A percentile compares a stretch with the other conserved stretches of the same genome.
These are phyloP conservation scores for Candida qinlingensis DNA, from an alignment of 805 yeast genomes.

Conservation along the genomic window DNA sequence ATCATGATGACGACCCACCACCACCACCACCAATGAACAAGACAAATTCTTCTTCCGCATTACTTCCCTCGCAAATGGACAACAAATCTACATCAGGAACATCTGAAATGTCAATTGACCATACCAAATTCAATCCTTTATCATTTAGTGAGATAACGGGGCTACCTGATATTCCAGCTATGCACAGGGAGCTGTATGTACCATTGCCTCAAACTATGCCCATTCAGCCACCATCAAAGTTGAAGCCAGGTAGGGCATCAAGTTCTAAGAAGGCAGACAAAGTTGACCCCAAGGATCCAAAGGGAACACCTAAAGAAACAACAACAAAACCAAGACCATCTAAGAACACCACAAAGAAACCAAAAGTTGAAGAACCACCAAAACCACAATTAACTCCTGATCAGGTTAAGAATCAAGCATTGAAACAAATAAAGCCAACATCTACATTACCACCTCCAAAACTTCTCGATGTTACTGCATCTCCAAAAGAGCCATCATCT, in stretches of 20 bases:
- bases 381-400: constrained; percentile 11
- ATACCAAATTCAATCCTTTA: neutral
- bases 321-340: neutral
- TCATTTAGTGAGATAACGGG: neutral
- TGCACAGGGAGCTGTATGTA: neutral
- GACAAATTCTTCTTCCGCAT: neutral
- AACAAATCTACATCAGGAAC: neutral
- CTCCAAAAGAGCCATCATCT: constrained; percentile 2
- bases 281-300: neutral
- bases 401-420: constrained; percentile 16
- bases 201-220: neutral
- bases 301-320: neutral
- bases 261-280: neutral
- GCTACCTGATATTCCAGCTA: neutral
- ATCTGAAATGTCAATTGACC: neutral
- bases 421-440: constrained; percentile 18
- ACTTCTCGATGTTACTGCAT: constrained; percentile 10
- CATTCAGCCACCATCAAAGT: neutral
- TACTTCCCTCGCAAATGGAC: neutral
- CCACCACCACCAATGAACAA: neutral
- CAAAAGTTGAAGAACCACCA: neutral
- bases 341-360: neutral
- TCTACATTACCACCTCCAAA: constrained; percentile 18
- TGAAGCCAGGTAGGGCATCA: neutral
- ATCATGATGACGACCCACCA: constrained; percentile 4